Evolutionary conservation across 2,329 filamentous ascomycete species (phyloP), one percentile per base, ranked within the genome.

Genomic region (Pezicula rhizophila): DNA sequence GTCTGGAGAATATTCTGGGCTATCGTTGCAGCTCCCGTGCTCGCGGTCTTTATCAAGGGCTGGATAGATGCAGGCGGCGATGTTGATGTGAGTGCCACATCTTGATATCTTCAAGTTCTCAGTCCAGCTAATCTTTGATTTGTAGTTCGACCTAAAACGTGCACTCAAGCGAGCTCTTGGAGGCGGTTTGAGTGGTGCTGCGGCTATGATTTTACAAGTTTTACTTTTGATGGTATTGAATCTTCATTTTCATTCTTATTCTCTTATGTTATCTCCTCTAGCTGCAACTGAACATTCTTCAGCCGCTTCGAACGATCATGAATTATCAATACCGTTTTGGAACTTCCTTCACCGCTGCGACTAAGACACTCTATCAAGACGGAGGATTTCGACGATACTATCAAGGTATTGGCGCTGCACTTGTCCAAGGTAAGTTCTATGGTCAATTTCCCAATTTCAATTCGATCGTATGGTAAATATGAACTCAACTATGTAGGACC

Each of bases 271-370:
- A 12, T 37, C 6, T 28, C 10, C n/a, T 6, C 26, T n/a, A 4
- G 17, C 3, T n/a, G 14, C 20, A 3, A 45, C 20, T 42, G 15
- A 54, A n/a, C 12, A 25, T 7, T 2, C 1, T 2, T 4, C 42
- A 75, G 72, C 73, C 72, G 3, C 60, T 75, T 3, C 67, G 72
- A 5, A 75, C 72, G 0, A 71, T 75, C 11, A 75, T 75, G 72
- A 75, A 75, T 58, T 75, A 75, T 40, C 72, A 75, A 51, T 75
- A 75, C 46, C 72, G 72, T 2, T 71, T 69, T 37, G 72, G 72
- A 1, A 67, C 65, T 0, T 64, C 68, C 0, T 74, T 75, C 47
- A 65, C 63, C 3, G 45, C 55, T 1, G 70, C 72, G 0, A 68
- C 66, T 1, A 55, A 60, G 14, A 73, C 68, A 0, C 63, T 75